A percentile compares a stretch with the other conserved stretches of the same genome.
phyloP scores from a whole-genome alignment of 2,329 filamentous ascomycete genomes.

The Pyrenophora graminea region DNA sequence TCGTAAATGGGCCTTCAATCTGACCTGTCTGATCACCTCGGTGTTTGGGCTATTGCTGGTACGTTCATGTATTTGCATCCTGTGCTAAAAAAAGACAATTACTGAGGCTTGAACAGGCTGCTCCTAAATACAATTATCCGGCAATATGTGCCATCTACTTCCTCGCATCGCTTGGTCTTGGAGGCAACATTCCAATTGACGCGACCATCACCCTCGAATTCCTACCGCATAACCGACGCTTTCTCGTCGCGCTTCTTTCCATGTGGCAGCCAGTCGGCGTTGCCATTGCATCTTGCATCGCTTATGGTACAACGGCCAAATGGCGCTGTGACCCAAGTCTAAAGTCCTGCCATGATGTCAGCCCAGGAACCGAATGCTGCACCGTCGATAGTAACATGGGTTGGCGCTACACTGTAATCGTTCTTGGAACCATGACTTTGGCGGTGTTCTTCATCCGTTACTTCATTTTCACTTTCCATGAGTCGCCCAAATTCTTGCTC shows the following conservation, averaged over 20 bases:
- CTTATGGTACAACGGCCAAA: constrained; percentile 35
- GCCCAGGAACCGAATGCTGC: constrained; percentile 6
- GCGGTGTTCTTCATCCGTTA: constrained; percentile 34
- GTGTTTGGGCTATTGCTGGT: constrained; percentile 31
- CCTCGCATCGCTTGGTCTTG: constrained; percentile 31
- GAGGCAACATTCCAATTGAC: constrained; percentile 37
- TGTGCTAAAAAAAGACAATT: neutral
- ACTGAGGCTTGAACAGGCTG: constrained; percentile 23
- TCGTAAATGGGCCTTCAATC: constrained; percentile 34
- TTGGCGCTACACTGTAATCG: constrained; percentile 37
- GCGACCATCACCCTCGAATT: constrained; percentile 36
- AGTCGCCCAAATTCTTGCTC: constrained; percentile 36
- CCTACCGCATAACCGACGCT: constrained; percentile 32
- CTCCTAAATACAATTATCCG: constrained; percentile 36
- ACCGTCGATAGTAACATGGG: constrained; percentile 32
- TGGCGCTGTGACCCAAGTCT: constrained; percentile 32
- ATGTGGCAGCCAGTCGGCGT: constrained; percentile 41
- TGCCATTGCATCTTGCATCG: constrained; percentile 31
- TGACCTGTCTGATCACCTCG: constrained; percentile 36
- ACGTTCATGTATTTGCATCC: neutral
- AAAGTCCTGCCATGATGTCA: constrained; percentile 19
- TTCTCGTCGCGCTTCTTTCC: constrained; percentile 35
- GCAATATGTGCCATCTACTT: constrained; percentile 38
- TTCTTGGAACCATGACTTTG: constrained; percentile 34
- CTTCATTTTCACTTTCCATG: constrained; percentile 36